These are phyloP conservation scores for Zymoseptoria tritici DNA, from an alignment of 2,329 filamentous ascomycete species.

Conservation along the genomic window DNA sequence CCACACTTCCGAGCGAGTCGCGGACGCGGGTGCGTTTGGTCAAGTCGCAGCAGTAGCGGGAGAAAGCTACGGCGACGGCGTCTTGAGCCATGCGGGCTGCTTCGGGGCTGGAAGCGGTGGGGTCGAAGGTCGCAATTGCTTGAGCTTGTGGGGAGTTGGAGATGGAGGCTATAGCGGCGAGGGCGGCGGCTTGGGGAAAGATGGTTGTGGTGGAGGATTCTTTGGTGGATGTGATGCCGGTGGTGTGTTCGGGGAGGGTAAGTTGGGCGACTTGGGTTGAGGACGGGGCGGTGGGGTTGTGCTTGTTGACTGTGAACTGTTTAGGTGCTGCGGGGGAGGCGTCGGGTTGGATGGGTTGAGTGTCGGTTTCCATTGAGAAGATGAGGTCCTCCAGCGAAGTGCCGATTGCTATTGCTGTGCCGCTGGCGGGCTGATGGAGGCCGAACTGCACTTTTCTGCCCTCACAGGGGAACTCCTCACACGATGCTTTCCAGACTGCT, in stretches of 20 bases:
- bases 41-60: constrained; percentile 61
- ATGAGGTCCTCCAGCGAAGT: constrained; percentile 16
- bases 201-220: constrained; percentile 26
- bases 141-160: constrained; percentile 39
- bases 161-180: constrained; percentile 39
- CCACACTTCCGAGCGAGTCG: constrained; percentile 19
- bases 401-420: constrained; percentile 19
- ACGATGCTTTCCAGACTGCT: constrained; percentile 24
- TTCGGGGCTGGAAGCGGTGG: constrained; percentile 55
- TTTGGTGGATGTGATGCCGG: neutral
- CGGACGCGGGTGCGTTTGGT: constrained; percentile 49
- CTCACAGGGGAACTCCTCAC: constrained; percentile 15
- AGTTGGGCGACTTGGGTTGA: constrained; percentile 21
- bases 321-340: constrained; percentile 4
- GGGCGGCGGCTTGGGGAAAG: constrained; percentile 41
- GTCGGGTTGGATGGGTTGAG: constrained; percentile 2
- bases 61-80: constrained; percentile 54
- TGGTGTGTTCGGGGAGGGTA: constrained; percentile 7
- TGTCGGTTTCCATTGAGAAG: constrained; percentile 21
- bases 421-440: constrained; percentile 16
- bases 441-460: constrained; percentile 24
- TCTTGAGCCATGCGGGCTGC: constrained; percentile 54
- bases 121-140: constrained; percentile 59
- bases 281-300: constrained; percentile 14
- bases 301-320: constrained; percentile 20